Base-by-base conservation (phyloP, 1,284 basidiomycete species). In the Gymnopus androsaceus region DNA sequence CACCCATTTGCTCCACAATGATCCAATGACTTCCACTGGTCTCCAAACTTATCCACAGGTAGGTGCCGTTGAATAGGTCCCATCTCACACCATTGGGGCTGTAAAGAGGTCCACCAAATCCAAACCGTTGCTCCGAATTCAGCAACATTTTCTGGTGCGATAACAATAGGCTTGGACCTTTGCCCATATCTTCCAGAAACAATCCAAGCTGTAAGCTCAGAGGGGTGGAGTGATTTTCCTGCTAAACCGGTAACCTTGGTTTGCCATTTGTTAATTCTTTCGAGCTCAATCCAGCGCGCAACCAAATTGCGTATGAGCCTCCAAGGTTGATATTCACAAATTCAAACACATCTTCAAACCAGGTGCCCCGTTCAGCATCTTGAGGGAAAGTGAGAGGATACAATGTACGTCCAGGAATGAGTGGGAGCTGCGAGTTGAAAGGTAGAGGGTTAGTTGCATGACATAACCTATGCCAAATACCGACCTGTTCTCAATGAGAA, bases 261-360 rank as follows among this genome's bases (percentile, higher is more conserved):
- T 17, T 51, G 11, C 50, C 50, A 51, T 14, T 31, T 14, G 12
- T 46, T 11, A 7, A 31, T 15, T 15, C 27, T 14, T 28, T 46
- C 44, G 3, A 46, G 30, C 9, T 27, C 44, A 46, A 30, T 15
- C 44, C 44, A 46, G 15, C 44, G n/a, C 3, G 11, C 23, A 14
- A 46, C n/a, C 5, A 51, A 30, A 19, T 7, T n/a, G 21, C 19
- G 47, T 49, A 49, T 34, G 27, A n/a, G 15, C 21, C 15, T 2
- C 47, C 47, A 27, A 49, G 33, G 33, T 49, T 31, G 33, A 36
- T 37, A 49, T 49, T 49, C 5, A 49, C 14, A 27, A 34, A 49
- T 21, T 34, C 11, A 36, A 49, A 49, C 3, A 31, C 47, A 17
- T 17, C 23, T 15, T 21, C 4, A 36, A 49, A 49, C 47, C 47